Base-by-base conservation (phyloP, 257 asterid species). In the Solanum chilense region DNA sequence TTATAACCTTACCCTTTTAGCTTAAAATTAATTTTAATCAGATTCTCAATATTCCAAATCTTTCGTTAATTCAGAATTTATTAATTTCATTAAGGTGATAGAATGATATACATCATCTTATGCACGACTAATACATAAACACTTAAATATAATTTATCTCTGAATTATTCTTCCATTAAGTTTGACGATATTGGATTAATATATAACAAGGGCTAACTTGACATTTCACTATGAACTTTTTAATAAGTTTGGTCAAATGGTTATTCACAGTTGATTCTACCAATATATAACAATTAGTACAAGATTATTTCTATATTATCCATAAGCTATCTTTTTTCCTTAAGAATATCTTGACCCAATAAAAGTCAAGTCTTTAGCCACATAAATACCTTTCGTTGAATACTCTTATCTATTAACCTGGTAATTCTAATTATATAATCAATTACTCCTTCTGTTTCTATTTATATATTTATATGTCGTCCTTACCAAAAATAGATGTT, bases 301-400 rank as follows among this genome's bases (percentile, higher is more conserved):
- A 71, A 71, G 29, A 35, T 35, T 35, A 33, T 71, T 71, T 35
- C 0, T 71, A 25, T 9, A 71, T 71, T 71, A 71, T 74, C 49
- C 52, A 39, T 74, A 41, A 74, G 11, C 33, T 82, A 37, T 49
- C 74, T 25, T 37, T 83, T 25, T 35, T 35, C 73, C 68, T 66
- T 15, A 29, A 75, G 86, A 74, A 85, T 69, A 45, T 49, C 14
- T 80, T 87, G 89, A 88, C 89, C 87, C 60, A 44, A 76, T 86
- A 78, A 88, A 45, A 83, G 87, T 87, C 75, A 41, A 39, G 16
- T 49, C 71, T 49, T 85, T 44, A 15, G 83, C 83, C 62, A 8
- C 83, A 77, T 77, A 33, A 18, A 71, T 78, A 16, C 9, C 35
- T 45, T 44, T 45, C 27, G 18, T 27, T 78, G 64, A 27, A 16